Percentiles rank a stretch among this genome's conserved stretches.
Evolutionary conservation across 805 yeast species (phyloP).

Genomic region (Candida gorgasii): DNA sequence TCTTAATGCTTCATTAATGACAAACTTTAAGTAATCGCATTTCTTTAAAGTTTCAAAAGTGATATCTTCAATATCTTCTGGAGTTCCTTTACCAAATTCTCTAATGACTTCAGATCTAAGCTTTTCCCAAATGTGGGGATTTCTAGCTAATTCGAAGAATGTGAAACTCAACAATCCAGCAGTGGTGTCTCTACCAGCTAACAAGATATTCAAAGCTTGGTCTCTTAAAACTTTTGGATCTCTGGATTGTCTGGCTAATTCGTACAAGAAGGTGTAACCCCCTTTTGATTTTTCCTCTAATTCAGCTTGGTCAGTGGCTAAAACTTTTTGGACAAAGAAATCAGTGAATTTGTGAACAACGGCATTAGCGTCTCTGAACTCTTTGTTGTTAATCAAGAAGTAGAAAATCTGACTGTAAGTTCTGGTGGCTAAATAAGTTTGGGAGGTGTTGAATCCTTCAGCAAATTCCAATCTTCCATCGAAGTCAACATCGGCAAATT

Average conservation of each 20-base stretch:
- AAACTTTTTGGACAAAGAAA: constrained; percentile 40
- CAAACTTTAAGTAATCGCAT: constrained; percentile 47
- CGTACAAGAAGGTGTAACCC: constrained; percentile 48
- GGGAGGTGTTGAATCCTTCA: constrained; percentile 34
- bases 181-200: constrained; percentile 60
- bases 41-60: constrained; percentile 52
- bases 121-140: constrained; percentile 37
- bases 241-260: constrained; percentile 49
- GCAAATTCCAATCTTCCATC: constrained; percentile 34
- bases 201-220: constrained; percentile 50
- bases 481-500: constrained; percentile 26
- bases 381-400: constrained; percentile 22
- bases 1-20: constrained; percentile 50
- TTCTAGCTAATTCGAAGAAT: constrained; percentile 45
- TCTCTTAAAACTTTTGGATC: constrained; percentile 49
- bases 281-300: constrained; percentile 32
- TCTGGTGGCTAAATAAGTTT: constrained; percentile 35
- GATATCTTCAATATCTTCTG: constrained; percentile 35
- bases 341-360: constrained; percentile 33
- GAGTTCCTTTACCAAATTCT: constrained; percentile 31
- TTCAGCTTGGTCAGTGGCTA: constrained; percentile 31
- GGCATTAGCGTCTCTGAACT: constrained; percentile 26
- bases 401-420: constrained; percentile 32
- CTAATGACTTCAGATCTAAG: constrained; percentile 38
- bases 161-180: constrained; percentile 50